These are phyloP conservation scores for Anthostomella pinea DNA, from an alignment of 2,329 filamentous ascomycete genomes.

Conservation along the genomic window DNA sequence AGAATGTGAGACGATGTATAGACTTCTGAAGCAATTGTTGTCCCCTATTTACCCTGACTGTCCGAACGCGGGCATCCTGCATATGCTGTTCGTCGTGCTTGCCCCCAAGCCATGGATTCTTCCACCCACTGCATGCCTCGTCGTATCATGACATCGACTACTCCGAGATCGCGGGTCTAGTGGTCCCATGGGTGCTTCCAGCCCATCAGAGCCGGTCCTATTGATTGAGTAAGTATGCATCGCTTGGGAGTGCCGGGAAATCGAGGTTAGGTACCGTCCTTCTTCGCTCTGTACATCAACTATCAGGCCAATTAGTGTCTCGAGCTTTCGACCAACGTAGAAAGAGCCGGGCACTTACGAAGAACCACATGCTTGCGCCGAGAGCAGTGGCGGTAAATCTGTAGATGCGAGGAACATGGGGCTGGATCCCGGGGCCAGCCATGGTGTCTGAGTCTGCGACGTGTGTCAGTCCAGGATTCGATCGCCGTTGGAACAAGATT, in stretches of 20 bases:
- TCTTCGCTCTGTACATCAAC: conserved; percentile 95
- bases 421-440: conserved; percentile 33
- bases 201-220: conserved; percentile 75
- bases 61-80: conserved; percentile 2
- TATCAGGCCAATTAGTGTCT: conserved; percentile 37
- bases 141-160: neutral
- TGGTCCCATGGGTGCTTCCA: conserved; percentile 98
- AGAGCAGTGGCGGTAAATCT: conserved; percentile 82
- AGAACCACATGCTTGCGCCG: conserved; percentile 99
- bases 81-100: conserved; percentile 6
- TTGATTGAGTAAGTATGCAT: conserved; percentile 18
- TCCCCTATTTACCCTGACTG: conserved; percentile 7
- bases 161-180: conserved; percentile 44
- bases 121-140: conserved; percentile 4
- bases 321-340: neutral
- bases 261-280: conserved; percentile 68
- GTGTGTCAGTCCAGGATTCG: too few relatives aligned
- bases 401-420: conserved; percentile 64
- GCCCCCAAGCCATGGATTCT: conserved; percentile 4
- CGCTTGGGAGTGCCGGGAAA: conserved; percentile 3
- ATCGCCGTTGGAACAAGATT: too few relatives aligned
- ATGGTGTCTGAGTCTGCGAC: conserved; percentile 26
- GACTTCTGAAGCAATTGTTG: conserved; percentile 8
- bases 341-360: conserved; percentile 56
- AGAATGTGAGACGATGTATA: conserved; percentile 12